Base-by-base conservation (phyloP, 1,284 basidiomycete species). In the Leucoagaricus sp. region DNA sequence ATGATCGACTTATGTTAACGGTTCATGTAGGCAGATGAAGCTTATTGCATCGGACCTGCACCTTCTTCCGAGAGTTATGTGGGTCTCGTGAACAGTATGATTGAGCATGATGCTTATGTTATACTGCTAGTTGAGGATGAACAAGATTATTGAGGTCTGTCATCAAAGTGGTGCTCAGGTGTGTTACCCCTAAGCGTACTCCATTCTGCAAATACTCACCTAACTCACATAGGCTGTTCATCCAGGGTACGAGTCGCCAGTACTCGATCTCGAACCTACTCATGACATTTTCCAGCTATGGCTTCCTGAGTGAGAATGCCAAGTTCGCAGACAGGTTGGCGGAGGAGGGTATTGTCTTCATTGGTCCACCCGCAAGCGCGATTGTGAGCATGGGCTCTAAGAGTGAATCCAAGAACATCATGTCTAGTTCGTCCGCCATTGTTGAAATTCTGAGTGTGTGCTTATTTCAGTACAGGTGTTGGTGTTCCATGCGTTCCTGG, bases 301-400 rank as follows among this genome's bases (percentile, higher is more conserved):
- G 95, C 1, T 97, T 98, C 71, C 74, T 97, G 58, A 95, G 93
- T 63, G 94, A 96, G 74, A 98, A 98, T 70, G 90, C 95, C 25
- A 79, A 78, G 45, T 99, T 99, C 69, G 90, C 97, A 8, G 84
- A 89, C 64, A 85, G 81, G 62, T 86, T 98, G 38, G 89, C 93
- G 56, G 80, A 86, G 56, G 94, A 93, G 63, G 94, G 96, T 10
- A 90, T 99, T 61, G 87, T 93, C 15, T 99, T 99, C 71, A 96
- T 99, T 66, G 96, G 96, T 7, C 96, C 96, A 46, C 93, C 95
- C 23, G 88, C 94, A 7, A 86, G 87, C 67, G 96, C 96, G 55
- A 99, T 99, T 63, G 85, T 96, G 19, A 89, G 88, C 59, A 95
- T 96, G 93, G 94, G 93, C 2, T 93, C 90, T 4, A 96, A 96